Percentiles rank a stretch among this genome's conserved stretches.
phyloP scores from a whole-genome alignment of 2,329 filamentous ascomycete genomes.

The Thelonectria blattea region DNA sequence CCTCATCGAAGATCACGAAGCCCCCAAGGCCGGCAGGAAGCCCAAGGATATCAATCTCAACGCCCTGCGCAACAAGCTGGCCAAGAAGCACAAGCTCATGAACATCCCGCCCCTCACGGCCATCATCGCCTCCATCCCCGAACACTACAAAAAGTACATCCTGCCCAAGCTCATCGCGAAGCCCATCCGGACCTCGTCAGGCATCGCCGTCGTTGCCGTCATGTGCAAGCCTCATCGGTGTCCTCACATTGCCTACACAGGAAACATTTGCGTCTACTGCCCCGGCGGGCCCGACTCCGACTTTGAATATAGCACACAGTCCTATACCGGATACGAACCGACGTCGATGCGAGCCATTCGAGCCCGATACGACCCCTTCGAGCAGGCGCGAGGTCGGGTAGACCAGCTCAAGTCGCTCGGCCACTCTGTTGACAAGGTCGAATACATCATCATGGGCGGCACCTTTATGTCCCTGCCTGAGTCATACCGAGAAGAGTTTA shows the following conservation, averaged over 20 bases:
- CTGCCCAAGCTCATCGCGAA: constrained; percentile 95
- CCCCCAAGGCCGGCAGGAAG: constrained; percentile 74
- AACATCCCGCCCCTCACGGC: constrained; percentile 91
- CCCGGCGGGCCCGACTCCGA: constrained; percentile 97
- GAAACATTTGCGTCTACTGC: constrained; percentile 99
- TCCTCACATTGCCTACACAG: constrained; percentile 97
- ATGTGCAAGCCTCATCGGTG: constrained; percentile 99
- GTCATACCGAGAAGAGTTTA: constrained; percentile 90
- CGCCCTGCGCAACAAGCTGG: constrained; percentile 80
- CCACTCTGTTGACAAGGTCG: constrained; percentile 97
- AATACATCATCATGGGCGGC: constrained; percentile 99
- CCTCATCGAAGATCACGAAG: constrained; percentile 92
- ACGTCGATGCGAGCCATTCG: constrained; percentile 98
- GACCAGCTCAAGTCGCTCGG: constrained; percentile 96
- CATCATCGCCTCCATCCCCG: constrained; percentile 97
- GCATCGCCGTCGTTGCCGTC: constrained; percentile 96
- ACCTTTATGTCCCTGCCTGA: constrained; percentile 97
- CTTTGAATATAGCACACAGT: constrained; percentile 99
- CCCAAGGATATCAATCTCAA: constrained; percentile 94
- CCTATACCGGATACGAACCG: constrained; percentile 97
- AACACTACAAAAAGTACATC: constrained; percentile 99
- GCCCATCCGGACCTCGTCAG: constrained; percentile 92
- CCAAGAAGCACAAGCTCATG: constrained; percentile 90
- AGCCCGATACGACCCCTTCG: constrained; percentile 95
- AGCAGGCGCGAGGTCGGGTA: constrained; percentile 93